A percentile compares a stretch with the other conserved stretches of the same genome.
Conservation (phyloP, 768 basidiomycete species). For the Rhizopogon vesiculosus region DNA sequence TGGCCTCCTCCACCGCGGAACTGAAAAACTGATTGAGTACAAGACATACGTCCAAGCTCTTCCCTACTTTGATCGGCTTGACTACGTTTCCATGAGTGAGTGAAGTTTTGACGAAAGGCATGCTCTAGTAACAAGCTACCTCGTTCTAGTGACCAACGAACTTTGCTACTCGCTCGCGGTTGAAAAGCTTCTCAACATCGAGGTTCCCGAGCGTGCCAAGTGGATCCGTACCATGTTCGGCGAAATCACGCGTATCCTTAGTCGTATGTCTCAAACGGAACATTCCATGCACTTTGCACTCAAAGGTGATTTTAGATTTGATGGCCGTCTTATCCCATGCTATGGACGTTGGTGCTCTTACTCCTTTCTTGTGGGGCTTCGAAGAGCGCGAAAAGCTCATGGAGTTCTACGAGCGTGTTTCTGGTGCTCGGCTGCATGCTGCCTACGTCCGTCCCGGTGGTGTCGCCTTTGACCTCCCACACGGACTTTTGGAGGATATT, state of each 20-base stretch:
- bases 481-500: slow-evolving; percentile 98
- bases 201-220: slow-evolving; percentile 94
- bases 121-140: slow-evolving; percentile 2
- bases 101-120: slow-evolving; percentile 5
- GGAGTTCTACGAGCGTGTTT: slow-evolving; percentile 99
- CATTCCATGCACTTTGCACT: neutral
- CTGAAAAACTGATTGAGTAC: slow-evolving; percentile 98
- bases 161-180: slow-evolving; percentile 96
- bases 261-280: slow-evolving; percentile 53
- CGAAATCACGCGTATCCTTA: slow-evolving; percentile 93
- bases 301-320: slow-evolving; percentile 48
- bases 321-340: slow-evolving; percentile 97
- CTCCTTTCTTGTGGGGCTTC: slow-evolving; percentile 99
- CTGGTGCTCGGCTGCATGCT: slow-evolving; percentile 93
- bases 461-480: slow-evolving; percentile 95
- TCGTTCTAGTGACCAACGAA: slow-evolving; percentile 91
- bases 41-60: slow-evolving; percentile 97
- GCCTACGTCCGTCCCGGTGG: slow-evolving; percentile 98
- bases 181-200: slow-evolving; percentile 95
- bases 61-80: slow-evolving; percentile 97
- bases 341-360: slow-evolving; percentile 97
- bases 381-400: slow-evolving; percentile 99
- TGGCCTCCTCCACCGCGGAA: slow-evolving; percentile 94
- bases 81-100: slow-evolving; percentile 99
- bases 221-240: slow-evolving; percentile 98